Conservation (phyloP, 306 rosid genomes). For the Castanopsis chinensis region DNA sequence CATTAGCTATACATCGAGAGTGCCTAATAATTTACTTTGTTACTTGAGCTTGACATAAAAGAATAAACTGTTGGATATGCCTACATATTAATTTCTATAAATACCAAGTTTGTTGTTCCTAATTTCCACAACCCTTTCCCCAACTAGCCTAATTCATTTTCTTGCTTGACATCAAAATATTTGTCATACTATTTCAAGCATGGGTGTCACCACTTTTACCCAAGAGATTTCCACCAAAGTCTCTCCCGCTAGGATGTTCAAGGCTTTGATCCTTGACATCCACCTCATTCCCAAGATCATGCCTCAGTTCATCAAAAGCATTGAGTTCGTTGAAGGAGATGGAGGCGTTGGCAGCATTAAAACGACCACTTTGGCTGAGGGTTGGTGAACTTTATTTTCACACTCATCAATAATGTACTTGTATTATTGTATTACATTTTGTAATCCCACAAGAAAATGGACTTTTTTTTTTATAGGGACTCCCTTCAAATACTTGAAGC, state of each 20-base stretch:
- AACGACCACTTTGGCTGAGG: constrained; percentile 25
- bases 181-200: background rate
- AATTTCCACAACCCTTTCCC: too few species aligned
- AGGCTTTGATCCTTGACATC: constrained; percentile 31
- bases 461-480: constrained; percentile 5
- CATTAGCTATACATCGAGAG: too few species aligned
- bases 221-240: constrained; percentile 26
- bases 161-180: too few species aligned
- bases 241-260: constrained; percentile 24
- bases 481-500: constrained; percentile 27
- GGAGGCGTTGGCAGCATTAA: constrained; percentile 40
- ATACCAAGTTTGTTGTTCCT: too few species aligned
- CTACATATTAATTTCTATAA: too few species aligned
- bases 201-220: constrained; percentile 18
- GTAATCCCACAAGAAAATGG: too few species aligned
- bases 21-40: too few species aligned
- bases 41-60: too few species aligned
- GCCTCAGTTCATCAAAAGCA: constrained; percentile 32
- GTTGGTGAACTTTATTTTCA: background rate
- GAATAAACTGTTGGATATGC: too few species aligned
- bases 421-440: too few species aligned
- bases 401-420: too few species aligned
- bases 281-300: constrained; percentile 35
- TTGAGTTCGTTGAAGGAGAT: constrained; percentile 26
- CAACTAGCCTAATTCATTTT: too few species aligned